phyloP scores from a whole-genome alignment of 1,139 yeast genomes.

The Pichia sp. region DNA sequence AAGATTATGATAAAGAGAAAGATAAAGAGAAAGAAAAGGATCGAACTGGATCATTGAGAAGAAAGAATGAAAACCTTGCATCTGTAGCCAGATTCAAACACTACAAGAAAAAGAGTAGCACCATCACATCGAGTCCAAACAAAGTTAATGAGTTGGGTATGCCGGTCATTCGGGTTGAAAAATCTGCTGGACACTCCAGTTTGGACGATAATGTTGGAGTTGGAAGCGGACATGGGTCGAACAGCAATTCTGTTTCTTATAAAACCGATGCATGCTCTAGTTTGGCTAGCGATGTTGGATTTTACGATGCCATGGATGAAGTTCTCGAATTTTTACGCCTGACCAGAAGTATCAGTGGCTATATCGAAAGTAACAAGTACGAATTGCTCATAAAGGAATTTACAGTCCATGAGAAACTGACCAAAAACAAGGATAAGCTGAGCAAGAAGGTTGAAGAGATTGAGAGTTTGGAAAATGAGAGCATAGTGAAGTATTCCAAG shows the following conservation, averaged over 20 bases:
- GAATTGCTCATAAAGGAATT: slow-evolving; percentile 15
- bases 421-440: slow-evolving; percentile 6
- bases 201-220: not conserved
- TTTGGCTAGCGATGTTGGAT: slow-evolving; percentile 4
- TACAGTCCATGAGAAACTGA: slow-evolving; percentile 3
- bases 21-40: slow-evolving; percentile 11
- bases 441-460: slow-evolving; percentile 15
- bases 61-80: slow-evolving; percentile 24
- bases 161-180: slow-evolving; percentile 8
- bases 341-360: slow-evolving; percentile 4
- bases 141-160: not conserved
- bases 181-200: slow-evolving; percentile 1
- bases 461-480: slow-evolving; percentile 17
- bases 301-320: slow-evolving; percentile 13
- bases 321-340: slow-evolving; percentile 7
- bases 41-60: slow-evolving; percentile 20
- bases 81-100: slow-evolving; percentile 27
- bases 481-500: slow-evolving; percentile 15
- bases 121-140: not conserved
- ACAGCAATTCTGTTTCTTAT: not conserved
- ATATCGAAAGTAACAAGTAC: slow-evolving; percentile 15
- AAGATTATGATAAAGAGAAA: not conserved
- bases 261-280: not conserved
- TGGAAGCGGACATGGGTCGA: not conserved
- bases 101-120: slow-evolving; percentile 16